Conservation (phyloP, 2,329 filamentous ascomycete genomes). For the Aspergillus brasiliensis region DNA sequence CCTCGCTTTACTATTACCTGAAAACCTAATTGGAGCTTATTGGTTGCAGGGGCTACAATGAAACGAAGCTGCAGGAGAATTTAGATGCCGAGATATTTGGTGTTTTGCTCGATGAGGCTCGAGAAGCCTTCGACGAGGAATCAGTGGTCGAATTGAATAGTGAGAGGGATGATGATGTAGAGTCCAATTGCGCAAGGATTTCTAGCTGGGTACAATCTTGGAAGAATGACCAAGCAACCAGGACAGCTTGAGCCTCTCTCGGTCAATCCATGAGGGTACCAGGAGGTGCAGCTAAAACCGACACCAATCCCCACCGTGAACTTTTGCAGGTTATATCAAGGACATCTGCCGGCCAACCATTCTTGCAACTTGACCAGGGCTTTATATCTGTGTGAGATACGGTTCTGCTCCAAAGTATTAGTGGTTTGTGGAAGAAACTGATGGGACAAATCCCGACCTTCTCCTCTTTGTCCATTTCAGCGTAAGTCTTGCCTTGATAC, state of each 20-base stretch:
- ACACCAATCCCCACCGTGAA: not conserved
- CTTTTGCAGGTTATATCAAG: slow-evolving; percentile 13
- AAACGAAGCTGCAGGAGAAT: slow-evolving; percentile 91
- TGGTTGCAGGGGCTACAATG: slow-evolving; percentile 69
- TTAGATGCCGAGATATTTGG: slow-evolving; percentile 98
- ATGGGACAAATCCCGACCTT: slow-evolving; percentile 61
- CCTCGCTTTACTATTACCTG: not conserved
- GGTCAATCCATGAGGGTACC: not conserved
- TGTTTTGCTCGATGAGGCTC: slow-evolving; percentile 85
- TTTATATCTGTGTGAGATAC: slow-evolving; percentile 85
- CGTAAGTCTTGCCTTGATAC: slow-evolving; percentile 87
- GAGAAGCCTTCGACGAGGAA: slow-evolving; percentile 80
- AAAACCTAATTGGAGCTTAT: slow-evolving; percentile 8
- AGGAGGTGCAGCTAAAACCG: not conserved
- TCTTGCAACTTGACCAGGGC: slow-evolving; percentile 83
- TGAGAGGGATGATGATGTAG: slow-evolving; percentile 80
- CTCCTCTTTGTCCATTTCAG: slow-evolving; percentile 90
- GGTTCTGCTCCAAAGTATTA: slow-evolving; percentile 61
- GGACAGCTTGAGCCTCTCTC: slow-evolving; percentile 26
- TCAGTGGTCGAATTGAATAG: slow-evolving; percentile 88
- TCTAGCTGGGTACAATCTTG: slow-evolving; percentile 80
- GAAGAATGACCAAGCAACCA: slow-evolving; percentile 58
- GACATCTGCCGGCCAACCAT: slow-evolving; percentile 65
- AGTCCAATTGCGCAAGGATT: slow-evolving; percentile 82
- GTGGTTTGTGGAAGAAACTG: not conserved